Percentiles rank a stretch among this genome's conserved stretches.
These are phyloP conservation scores for Aphanomyces euteiches DNA, from an alignment of 352 stramenopile genomes.

Conservation along the genomic window DNA sequence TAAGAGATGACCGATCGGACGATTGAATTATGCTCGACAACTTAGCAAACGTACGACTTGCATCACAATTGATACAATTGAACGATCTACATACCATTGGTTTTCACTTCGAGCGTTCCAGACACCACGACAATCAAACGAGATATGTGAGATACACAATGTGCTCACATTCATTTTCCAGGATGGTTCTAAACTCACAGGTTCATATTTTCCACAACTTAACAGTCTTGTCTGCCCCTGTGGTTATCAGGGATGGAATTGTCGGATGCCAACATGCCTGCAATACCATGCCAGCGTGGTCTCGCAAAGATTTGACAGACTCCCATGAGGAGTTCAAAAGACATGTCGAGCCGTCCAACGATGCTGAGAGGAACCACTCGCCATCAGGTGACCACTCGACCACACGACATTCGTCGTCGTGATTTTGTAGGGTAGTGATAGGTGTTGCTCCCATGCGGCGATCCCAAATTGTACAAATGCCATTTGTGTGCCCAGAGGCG, in stretches of 20 bases:
- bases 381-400: conserved; percentile 59
- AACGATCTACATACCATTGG: too few relatives aligned
- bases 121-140: too few relatives aligned
- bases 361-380: conserved; percentile 53
- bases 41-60: too few relatives aligned
- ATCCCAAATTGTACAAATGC: conserved; percentile 60
- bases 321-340: conserved; percentile 32
- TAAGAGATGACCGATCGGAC: too few relatives aligned
- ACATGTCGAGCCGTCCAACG: conserved; percentile 61
- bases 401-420: conserved; percentile 58
- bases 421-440: conserved; percentile 38
- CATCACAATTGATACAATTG: too few relatives aligned
- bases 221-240: conserved; percentile 19
- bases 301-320: conserved; percentile 41
- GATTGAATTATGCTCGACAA: too few relatives aligned
- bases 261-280: conserved; percentile 61
- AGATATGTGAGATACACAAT: too few relatives aligned
- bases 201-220: conserved; percentile 30
- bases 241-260: conserved; percentile 33
- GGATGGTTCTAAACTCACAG: too few relatives aligned
- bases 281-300: conserved; percentile 64
- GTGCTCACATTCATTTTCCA: too few relatives aligned
- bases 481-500: conserved; percentile 58
- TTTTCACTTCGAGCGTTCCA: too few relatives aligned
- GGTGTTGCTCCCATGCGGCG: conserved; percentile 37